Base-by-base conservation (phyloP, 257 asterid genomes). In the Marsdenia floribunda region DNA sequence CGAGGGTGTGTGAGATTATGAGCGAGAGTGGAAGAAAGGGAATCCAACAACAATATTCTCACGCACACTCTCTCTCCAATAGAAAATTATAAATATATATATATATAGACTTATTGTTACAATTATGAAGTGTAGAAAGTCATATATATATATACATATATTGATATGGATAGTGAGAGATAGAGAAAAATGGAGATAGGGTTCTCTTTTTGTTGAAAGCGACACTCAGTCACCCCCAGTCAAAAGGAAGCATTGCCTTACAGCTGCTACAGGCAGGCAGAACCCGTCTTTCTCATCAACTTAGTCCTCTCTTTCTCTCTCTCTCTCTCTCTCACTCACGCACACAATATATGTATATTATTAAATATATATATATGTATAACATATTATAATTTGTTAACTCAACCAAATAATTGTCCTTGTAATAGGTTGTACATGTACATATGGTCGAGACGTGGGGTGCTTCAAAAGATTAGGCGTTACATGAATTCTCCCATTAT, bases 201-300 rank as follows among this genome's bases (percentile, higher is more conserved):
- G 63, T 24, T 52, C 16, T 29, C 47, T 71, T 50, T 49, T 26
- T 10, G 42, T 49, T 70, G 59, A 70, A 70, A 46, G 60, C 15
- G 73, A 70, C 73, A 12, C 22, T 22, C 61, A 50, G 73, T 70
- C 22, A 42, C 73, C 40, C 33, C 55, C 59, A 70, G 73, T 70
- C 73, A 46, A 70, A 70, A 70, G 55, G 58, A 47, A 35, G 35
- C 72, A 46, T 44, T 68, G 52, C 54, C 55, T 68, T 68, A 68
- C 72, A 68, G 72, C 55, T 68, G 37, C 72, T 68, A 68, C 55
- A 68, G 52, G 37, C 55, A 44, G 72, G 11, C 71, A 40, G 9
- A 21, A 18, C 19, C 21, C 24, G 26, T 16, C 58, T 52, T 8
- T 44, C 49, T 44, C 49, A 66, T 37, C 71, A 35, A 47, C 71